A percentile compares a stretch with the other conserved stretches of the same genome.
phyloP scores from a whole-genome alignment of 106 monocot species.

The Acorus gramineus region DNA sequence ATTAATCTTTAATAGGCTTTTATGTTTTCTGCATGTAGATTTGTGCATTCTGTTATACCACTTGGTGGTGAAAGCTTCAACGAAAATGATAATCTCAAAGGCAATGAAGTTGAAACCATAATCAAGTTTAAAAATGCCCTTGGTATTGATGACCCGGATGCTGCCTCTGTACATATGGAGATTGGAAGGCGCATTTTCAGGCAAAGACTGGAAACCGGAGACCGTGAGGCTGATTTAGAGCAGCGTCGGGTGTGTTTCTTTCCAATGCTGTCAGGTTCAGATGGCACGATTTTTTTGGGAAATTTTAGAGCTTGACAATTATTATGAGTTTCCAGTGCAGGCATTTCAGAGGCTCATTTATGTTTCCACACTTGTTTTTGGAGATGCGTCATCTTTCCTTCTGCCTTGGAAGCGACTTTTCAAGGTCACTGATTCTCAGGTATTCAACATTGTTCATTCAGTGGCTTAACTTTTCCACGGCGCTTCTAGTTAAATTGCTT shows the following conservation, averaged over 20 bases:
- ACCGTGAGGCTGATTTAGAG: conserved; percentile 73
- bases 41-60: conserved; percentile 66
- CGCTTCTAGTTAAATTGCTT: too few species aligned
- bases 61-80: conserved; percentile 39
- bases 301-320: conserved; percentile 2
- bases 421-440: conserved; percentile 97
- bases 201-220: conserved; percentile 82
- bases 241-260: conserved; percentile 55
- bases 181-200: conserved; percentile 89
- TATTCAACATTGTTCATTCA: conserved; percentile 11
- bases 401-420: conserved; percentile 98
- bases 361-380: conserved; percentile 86
- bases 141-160: conserved; percentile 93
- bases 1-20: background rate
- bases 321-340: conserved; percentile 27
- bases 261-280: conserved; percentile 1
- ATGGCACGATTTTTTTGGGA: background rate
- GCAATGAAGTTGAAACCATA: conserved; percentile 79
- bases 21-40: conserved; percentile 32
- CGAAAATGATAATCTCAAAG: conserved; percentile 37
- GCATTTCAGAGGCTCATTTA: conserved; percentile 97
- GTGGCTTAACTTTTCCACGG: too few species aligned
- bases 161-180: conserved; percentile 96
- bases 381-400: conserved; percentile 86
- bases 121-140: conserved; percentile 81